Evolutionary conservation across 1,139 yeast genomes (phyloP), one percentile per base, ranked within the genome.

Genomic region (Lodderomyces metapsilosis): DNA sequence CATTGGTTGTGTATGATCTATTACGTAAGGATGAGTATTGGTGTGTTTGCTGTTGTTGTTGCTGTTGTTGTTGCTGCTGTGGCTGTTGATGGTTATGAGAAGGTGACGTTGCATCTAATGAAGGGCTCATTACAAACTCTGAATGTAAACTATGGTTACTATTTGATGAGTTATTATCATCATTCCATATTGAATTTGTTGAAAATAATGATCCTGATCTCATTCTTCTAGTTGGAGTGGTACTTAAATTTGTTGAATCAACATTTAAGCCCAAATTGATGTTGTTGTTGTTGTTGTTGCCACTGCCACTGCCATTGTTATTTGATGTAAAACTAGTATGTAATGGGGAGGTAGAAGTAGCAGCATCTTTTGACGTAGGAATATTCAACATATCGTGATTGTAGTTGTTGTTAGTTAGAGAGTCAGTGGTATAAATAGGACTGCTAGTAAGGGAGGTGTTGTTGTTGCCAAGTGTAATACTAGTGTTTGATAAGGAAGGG

Each of bases 1-100:
- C 73, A n/a, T 69, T 64, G 11, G 80, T 72, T 3, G 81, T 71
- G 52, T 76, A 75, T 1, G 80, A 74, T 50, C 81, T 64, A 41
- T 69, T 74, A 51, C 77, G 61, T 25, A 51, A 34, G 4, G 36
- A 33, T 12, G 13, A 37, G 12, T 8, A 21, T 21, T 22, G 43
- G 8, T 10, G 39, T 18, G 24, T 34, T 18, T 10, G 23, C 11
- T 27, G 31, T 7, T 31, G 39, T 9, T 28, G 32, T 10, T 21
- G 40, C 31, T n/a, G 39, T 17, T 10, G 38, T n/a, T 17, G 31
- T 37, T 37, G 42, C 18, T 20, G 33, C 25, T 35, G 34, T 9
- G 13, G 40, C 11, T 25, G 38, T 18, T 39, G 40, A n/a, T 37
- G 34, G 11, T 20, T 20, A 20, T 36, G 37, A 12, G 41, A 30